A percentile compares a stretch with the other conserved stretches of the same genome.
phyloP scores from a whole-genome alignment of 2,329 filamentous ascomycete genomes.

The Colletotrichum limetticola region DNA sequence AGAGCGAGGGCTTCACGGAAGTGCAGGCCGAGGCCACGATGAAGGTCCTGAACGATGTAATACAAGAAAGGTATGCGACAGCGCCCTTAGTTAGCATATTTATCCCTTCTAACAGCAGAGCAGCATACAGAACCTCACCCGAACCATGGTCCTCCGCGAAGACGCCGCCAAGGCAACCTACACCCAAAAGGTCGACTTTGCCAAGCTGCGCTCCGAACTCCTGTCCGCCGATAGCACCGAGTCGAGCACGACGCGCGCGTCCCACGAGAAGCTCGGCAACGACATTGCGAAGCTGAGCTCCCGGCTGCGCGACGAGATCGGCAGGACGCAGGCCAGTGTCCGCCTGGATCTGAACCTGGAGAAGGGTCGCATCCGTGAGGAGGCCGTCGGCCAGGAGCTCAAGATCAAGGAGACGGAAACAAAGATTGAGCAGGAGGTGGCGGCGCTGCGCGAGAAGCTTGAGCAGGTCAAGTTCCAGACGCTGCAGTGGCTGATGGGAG shows the following conservation, averaged over 20 bases:
- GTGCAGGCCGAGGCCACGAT: conserved; percentile 98
- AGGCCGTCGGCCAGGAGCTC: conserved; percentile 95
- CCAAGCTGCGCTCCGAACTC: conserved; percentile 94
- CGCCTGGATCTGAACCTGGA: conserved; percentile 94
- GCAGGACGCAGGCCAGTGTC: conserved; percentile 92
- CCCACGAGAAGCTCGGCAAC: conserved; percentile 92
- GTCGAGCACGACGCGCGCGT: conserved; percentile 85
- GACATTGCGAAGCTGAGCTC: conserved; percentile 95
- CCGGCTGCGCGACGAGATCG: conserved; percentile 91
- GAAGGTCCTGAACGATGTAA: conserved; percentile 95
- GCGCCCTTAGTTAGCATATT: neutral
- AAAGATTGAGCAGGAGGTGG: conserved; percentile 97
- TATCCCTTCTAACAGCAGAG: neutral
- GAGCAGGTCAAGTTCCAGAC: conserved; percentile 99
- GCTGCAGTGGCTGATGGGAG: conserved; percentile 96
- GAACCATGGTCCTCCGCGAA: conserved; percentile 97
- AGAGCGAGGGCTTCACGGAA: conserved; percentile 93
- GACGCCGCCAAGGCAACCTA: conserved; percentile 86
- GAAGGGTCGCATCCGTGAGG: conserved; percentile 95
- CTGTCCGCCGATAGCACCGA: conserved; percentile 93
- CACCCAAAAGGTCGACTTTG: conserved; percentile 95
- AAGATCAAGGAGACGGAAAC: conserved; percentile 99
- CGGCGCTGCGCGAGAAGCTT: conserved; percentile 87
- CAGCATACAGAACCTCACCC: conserved; percentile 94
- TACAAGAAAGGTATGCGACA: conserved; percentile 81